phyloP scores from a whole-genome alignment of 2,329 filamentous ascomycete species.

The Fusarium scirpi region DNA sequence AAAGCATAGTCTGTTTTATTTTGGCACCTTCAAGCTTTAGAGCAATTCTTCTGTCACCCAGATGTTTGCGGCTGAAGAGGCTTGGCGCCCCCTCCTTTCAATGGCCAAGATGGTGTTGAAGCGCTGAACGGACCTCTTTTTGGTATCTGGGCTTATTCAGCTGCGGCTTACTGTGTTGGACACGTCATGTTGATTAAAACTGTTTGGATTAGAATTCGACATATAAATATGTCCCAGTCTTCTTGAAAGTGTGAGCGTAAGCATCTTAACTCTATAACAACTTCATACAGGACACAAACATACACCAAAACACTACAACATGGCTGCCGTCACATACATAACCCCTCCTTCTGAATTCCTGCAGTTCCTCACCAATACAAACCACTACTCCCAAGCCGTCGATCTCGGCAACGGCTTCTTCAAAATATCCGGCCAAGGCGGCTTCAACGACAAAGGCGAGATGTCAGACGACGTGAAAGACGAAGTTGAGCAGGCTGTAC shows the following conservation, averaged over 20 bases:
- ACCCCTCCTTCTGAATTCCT: slow-evolving; percentile 9
- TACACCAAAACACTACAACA: neutral
- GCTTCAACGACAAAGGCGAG: slow-evolving; percentile 34
- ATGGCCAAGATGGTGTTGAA: neutral
- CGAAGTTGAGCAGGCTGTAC: slow-evolving; percentile 35
- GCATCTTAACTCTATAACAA: neutral
- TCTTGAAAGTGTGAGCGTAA: neutral
- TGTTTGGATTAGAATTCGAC: neutral
- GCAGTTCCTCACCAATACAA: slow-evolving; percentile 8
- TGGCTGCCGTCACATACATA: slow-evolving; percentile 24
- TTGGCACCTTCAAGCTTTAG: neutral
- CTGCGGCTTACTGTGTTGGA: neutral
- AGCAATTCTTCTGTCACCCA: neutral
- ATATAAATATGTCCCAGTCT: neutral
- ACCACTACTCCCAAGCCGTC: slow-evolving; percentile 45
- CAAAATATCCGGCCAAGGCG: slow-evolving; percentile 45
- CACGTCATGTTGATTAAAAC: neutral
- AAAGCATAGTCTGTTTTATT: neutral
- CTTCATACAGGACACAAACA: neutral
- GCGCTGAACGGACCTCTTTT: neutral
- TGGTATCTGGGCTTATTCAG: neutral
- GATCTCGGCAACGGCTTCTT: slow-evolving; percentile 40
- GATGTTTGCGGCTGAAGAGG: neutral
- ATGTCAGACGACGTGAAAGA: slow-evolving; percentile 24
- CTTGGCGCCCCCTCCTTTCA: neutral